These are phyloP conservation scores for Ormosia emarginata DNA, from an alignment of 306 rosid genomes.

Conservation along the genomic window DNA sequence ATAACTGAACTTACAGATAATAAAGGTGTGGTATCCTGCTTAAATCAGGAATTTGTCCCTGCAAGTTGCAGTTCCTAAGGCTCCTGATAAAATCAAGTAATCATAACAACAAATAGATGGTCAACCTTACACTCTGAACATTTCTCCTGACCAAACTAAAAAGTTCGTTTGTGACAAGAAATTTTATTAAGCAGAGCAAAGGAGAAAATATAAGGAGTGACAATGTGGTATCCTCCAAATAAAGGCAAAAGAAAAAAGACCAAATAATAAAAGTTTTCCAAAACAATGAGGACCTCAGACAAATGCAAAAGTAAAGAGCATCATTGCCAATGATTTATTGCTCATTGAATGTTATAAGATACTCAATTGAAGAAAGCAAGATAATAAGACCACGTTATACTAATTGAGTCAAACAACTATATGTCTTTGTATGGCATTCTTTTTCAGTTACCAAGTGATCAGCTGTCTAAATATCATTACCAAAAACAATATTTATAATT, in stretches of 20 bases:
- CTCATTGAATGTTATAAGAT: background rate
- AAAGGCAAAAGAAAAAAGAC: background rate
- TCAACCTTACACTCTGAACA: background rate
- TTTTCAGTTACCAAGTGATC: background rate
- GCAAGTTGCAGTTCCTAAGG: conserved; percentile 80
- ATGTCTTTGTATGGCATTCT: background rate
- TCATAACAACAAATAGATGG: background rate
- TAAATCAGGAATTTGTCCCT: conserved; percentile 79
- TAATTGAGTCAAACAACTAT: background rate
- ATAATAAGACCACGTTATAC: background rate
- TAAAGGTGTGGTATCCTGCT: conserved; percentile 53
- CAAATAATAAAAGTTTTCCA: background rate
- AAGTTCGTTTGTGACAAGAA: background rate
- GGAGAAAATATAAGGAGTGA: background rate
- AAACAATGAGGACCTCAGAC: background rate
- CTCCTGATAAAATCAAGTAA: conserved; percentile 58
- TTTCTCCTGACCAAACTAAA: background rate
- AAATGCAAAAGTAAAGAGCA: background rate
- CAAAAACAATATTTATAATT: background rate
- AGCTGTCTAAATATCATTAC: background rate
- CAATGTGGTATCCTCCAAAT: background rate
- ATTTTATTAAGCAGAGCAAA: background rate
- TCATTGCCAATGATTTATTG: background rate
- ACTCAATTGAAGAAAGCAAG: background rate
- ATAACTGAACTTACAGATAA: conserved; percentile 57